phyloP scores from a whole-genome alignment of 140 eudicot species.

The Erigeron philadelphicus region DNA sequence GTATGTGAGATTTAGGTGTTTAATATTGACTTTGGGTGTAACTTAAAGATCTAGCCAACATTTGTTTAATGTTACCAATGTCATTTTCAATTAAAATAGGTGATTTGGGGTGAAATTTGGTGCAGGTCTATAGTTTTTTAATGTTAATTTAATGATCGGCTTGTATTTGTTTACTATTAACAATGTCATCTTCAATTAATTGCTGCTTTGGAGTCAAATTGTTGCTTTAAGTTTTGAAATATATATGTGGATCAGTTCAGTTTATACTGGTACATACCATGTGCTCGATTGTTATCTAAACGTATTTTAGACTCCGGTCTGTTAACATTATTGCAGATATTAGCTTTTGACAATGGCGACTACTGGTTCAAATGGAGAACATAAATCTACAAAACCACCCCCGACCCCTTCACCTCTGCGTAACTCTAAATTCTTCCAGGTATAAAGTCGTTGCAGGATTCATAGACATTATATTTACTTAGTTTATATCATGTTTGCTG shows the following conservation, averaged over 20 bases:
- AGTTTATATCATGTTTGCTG: background rate
- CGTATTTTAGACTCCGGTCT: background rate
- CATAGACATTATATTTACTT: background rate
- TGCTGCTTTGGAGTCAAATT: constrained; percentile 17
- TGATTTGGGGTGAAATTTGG: constrained; percentile 11
- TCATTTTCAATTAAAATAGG: constrained; percentile 1
- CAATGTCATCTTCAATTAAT: constrained; percentile 11
- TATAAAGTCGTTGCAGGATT: constrained; percentile 21
- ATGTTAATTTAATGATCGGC: constrained; percentile 3
- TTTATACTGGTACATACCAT: background rate
- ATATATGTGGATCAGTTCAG: background rate
- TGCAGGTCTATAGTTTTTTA: too few relatives aligned
- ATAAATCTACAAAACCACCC: constrained; percentile 61
- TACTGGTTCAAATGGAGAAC: constrained; percentile 46
- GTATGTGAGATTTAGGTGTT: background rate
- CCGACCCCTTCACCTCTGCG: constrained; percentile 91
- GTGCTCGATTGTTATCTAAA: background rate
- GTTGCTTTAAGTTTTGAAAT: background rate
- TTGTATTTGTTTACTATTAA: constrained; percentile 8
- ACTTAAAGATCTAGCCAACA: background rate
- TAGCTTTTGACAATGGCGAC: constrained; percentile 55
- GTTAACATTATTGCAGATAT: constrained; percentile 12
- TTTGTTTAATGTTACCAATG: constrained; percentile 18
- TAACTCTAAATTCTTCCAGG: constrained; percentile 76
- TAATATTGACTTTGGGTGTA: background rate